Evolutionary conservation across 2,329 filamentous ascomycete species (phyloP), one percentile per base, ranked within the genome.

Genomic region (Volutella citrinella): DNA sequence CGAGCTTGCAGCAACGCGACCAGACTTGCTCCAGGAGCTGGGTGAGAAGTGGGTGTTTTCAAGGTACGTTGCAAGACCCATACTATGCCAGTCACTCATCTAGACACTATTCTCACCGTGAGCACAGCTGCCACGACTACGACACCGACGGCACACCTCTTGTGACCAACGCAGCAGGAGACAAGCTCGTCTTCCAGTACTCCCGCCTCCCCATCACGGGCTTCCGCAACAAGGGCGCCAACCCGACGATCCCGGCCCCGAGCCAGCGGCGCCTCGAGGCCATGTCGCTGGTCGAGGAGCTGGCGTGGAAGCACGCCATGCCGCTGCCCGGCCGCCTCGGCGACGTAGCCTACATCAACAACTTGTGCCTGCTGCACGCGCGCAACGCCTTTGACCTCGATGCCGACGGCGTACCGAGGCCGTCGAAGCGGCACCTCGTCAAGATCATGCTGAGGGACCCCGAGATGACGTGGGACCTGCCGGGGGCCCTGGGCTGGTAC

Each of bases 11-110:
- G 58, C 50, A 11, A 73, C 65, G 1, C 57, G 77, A 13, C 78
- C 78, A 0, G 78, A 82, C 45, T 49, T 82, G 5, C 71, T 84
- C 11, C 61, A 66, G 1, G 78, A 73, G 0, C 53, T 83, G 11
- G 59, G 70, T 0, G 60, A 69, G 42, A 68, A 56, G 44, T 80
- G 54, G 77, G 55, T 48, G 11, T 45, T 48, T 33, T 67, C 71
- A 27, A 54, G 59, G 68, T 69, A 41, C 45, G 63, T 45, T n/a
- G n/a, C n/a, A n/a, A n/a, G n/a, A n/a, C n/a, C n/a, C n/a, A n/a
- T n/a, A 6, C 3, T 8, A 10, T 19, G 8, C 8, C 5, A 13
- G 9, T 7, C 11, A 13, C 6, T 4, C 6, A 4, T 22, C 10
- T 7, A 16, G 11, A 24, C 7, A 4, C 28, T 10, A 12, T 20